A percentile compares a stretch with the other conserved stretches of the same genome.
Evolutionary conservation across 148 eudicot species (phyloP).

Genomic region (Selenicereus undatus): DNA sequence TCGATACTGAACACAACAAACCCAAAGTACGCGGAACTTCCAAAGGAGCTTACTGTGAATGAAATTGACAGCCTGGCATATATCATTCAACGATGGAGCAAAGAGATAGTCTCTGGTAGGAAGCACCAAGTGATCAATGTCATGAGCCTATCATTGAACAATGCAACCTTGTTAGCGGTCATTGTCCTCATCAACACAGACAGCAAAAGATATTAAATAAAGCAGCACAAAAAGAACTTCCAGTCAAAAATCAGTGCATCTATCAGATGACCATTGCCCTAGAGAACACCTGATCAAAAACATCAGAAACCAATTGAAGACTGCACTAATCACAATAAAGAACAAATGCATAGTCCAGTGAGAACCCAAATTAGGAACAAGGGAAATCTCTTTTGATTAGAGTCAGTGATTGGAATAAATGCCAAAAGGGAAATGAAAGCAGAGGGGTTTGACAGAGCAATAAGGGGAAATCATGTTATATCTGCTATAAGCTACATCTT

Average conservation of each 20-base stretch:
- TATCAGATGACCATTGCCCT: not conserved
- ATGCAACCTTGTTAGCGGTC: constrained; percentile 13
- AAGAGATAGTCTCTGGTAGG: constrained; percentile 91
- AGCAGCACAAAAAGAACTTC: not conserved
- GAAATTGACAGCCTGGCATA: constrained; percentile 73
- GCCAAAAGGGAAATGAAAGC: too few relatives aligned
- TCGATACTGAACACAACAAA: not conserved
- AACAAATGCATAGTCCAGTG: not conserved
- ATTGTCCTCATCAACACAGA: not conserved
- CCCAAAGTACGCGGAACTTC: not conserved
- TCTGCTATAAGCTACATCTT: not conserved
- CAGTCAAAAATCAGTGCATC: not conserved
- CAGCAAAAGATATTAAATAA: not conserved
- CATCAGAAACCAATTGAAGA: not conserved
- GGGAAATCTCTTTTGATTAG: too few relatives aligned
- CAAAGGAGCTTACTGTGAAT: constrained; percentile 59
- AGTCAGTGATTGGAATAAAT: too few relatives aligned
- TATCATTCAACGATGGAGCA: constrained; percentile 76
- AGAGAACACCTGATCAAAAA: not conserved
- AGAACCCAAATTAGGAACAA: not conserved
- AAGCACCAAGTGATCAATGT: constrained; percentile 78
- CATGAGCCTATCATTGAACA: constrained; percentile 56
- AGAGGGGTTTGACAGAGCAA: too few relatives aligned
- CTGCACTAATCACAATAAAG: not conserved
- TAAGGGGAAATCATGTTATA: not conserved